Evolutionary conservation across 2,329 filamentous ascomycete species (phyloP), one percentile per base, ranked within the genome.

Genomic region (Aplosporella prunicola): DNA sequence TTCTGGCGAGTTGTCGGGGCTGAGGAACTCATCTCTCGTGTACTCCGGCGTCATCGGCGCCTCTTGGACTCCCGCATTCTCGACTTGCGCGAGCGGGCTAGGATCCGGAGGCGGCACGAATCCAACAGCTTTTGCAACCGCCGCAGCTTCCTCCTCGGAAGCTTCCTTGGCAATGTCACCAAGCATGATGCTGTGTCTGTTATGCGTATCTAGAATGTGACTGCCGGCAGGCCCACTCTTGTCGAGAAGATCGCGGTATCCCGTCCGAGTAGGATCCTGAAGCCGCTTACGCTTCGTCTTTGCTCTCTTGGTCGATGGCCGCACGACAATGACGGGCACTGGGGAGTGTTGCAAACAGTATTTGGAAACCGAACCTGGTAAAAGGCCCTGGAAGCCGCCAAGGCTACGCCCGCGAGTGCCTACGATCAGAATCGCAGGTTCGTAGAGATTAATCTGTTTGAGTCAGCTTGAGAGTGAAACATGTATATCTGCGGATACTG

Each of bases 291-390:
- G 72, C 62, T 91, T 93, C 65, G 93, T 93, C 63, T 91, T 91
- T 53, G 84, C 76, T 14, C 88, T 80, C 63, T 93, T 93, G 43
- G 83, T 82, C 20, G 81, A 82, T 23, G 88, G 87, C 4, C 88
- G 76, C 8, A 94, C 88, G 20, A 95, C 88, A 20, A 94, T 88
- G 6, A 94, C 88, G 1, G 88, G 88, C 1, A 95, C 84, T 0
- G 88, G 87, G 2, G 84, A 93, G 57, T 93, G 88, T 55, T 95
- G 88, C 9, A 94, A 71, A 52, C 88, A 94, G 62, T 94, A 95
- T 56, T 94, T 94, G 17, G 85, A 93, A 29, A 94, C 88, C 0
- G 83, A 91, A 45, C 86, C 91, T 32, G 84, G 85, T 27, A 94
- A 74, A 20, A 94, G 68, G 32, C 85, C 84, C 55, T 93, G 87